Conservation (phyloP, 352 stramenopile species). For the Stramenopiles sp. region DNA sequence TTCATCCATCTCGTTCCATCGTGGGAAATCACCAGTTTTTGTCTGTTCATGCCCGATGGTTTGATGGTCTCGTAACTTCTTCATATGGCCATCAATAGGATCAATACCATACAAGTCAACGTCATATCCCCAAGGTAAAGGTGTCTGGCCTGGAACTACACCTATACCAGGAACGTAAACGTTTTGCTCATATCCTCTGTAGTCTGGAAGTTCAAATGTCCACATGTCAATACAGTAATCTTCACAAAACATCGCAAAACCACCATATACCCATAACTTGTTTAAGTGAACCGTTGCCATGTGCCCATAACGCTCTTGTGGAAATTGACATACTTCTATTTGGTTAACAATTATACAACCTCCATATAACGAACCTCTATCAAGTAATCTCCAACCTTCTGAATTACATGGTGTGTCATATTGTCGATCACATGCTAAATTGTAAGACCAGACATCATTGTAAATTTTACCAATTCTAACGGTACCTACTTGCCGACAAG, state of each 20-base stretch:
- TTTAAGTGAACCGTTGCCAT: neutral
- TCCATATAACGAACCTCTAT: conserved; percentile 23
- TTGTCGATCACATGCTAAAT: conserved; percentile 49
- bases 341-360: conserved; percentile 35
- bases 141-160: conserved; percentile 78
- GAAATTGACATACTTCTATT: neutral
- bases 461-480: conserved; percentile 64
- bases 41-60: conserved; percentile 23
- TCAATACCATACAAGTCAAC: conserved; percentile 34
- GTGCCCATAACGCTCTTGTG: conserved; percentile 5
- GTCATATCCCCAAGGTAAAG: conserved; percentile 31
- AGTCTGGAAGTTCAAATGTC: conserved; percentile 32
- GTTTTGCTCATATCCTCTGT: neutral
- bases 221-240: conserved; percentile 91
- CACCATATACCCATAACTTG: neutral
- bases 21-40: conserved; percentile 16
- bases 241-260: conserved; percentile 61
- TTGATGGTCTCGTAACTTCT: conserved; percentile 13
- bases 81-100: conserved; percentile 10
- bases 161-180: conserved; percentile 66
- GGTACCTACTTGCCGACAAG: too few relatives aligned
- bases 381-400: neutral
- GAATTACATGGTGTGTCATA: conserved; percentile 15
- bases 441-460: conserved; percentile 89
- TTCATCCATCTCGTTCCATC: conserved; percentile 40